Percentiles rank a stretch among this genome's conserved stretches.
Conservation (phyloP, 202 grass and related monocot genomes). For the Carex sylvatica region DNA sequence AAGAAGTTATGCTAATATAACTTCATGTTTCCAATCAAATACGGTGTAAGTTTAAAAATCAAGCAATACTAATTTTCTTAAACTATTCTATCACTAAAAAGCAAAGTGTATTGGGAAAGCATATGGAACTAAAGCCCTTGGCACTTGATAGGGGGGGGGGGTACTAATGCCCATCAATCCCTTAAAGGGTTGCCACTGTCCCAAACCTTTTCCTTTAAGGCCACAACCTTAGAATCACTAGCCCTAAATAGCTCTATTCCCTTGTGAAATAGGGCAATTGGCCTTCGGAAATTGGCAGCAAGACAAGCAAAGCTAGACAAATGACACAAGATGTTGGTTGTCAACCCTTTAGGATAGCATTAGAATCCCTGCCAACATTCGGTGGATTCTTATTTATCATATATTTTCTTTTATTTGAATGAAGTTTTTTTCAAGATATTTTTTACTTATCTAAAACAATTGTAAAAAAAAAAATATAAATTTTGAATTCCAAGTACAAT, state of each 20-base stretch:
- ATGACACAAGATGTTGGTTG: slow-evolving; percentile 17
- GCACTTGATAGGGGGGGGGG: slow-evolving; percentile 7
- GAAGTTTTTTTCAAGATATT: too few species aligned
- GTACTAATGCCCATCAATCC: slow-evolving; percentile 35
- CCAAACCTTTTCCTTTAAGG: slow-evolving; percentile 3
- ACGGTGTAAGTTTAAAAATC: background rate
- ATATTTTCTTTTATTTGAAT: background rate
- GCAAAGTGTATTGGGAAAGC: slow-evolving; percentile 13
- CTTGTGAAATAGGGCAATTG: background rate
- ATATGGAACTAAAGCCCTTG: background rate
- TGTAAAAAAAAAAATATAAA: too few species aligned
- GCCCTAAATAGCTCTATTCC: slow-evolving; percentile 17
- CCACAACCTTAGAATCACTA: slow-evolving; percentile 26
- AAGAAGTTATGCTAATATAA: too few species aligned
- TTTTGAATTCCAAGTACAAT: too few species aligned
- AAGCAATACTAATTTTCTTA: background rate
- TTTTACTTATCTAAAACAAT: too few species aligned
- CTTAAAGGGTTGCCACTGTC: slow-evolving; percentile 24
- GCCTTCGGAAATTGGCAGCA: background rate
- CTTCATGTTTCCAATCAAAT: background rate
- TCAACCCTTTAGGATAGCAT: slow-evolving; percentile 19
- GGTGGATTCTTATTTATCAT: background rate
- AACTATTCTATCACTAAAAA: background rate
- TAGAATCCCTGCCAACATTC: background rate
- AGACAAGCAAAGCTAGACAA: background rate